These are phyloP conservation scores for Kwoniella europaea DNA, from an alignment of 768 basidiomycete species.

Conservation along the genomic window DNA sequence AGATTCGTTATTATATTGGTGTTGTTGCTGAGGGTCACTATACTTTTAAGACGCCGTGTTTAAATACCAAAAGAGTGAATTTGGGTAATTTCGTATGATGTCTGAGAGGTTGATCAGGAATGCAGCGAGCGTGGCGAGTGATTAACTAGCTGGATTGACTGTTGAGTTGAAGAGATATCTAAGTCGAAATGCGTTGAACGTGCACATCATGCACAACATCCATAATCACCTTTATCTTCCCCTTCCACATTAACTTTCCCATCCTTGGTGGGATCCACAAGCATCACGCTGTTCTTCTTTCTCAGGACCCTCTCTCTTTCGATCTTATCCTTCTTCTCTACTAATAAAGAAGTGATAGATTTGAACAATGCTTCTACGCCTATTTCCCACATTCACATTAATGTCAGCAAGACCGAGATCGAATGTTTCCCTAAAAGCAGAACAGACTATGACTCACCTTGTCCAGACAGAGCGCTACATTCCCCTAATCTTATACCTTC, in stretches of 20 bases:
- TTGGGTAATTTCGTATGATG: no score
- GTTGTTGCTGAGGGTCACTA: background rate
- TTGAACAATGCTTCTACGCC: slow-evolving; percentile 52
- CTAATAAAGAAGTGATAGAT: slow-evolving; percentile 44
- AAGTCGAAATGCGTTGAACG: background rate
- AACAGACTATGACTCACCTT: slow-evolving; percentile 37
- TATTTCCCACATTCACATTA: slow-evolving; percentile 4
- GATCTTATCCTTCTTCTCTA: slow-evolving; percentile 47
- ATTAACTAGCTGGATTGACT: no score
- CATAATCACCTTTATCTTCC: slow-evolving; percentile 18
- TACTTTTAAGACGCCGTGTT: background rate
- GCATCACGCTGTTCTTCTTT: slow-evolving; percentile 48
- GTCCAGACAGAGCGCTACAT: slow-evolving; percentile 47
- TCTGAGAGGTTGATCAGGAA: no score
- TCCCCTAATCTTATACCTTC: slow-evolving; percentile 49
- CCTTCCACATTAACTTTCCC: background rate
- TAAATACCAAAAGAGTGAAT: background rate
- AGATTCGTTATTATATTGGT: background rate
- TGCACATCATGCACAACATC: slow-evolving; percentile 24
- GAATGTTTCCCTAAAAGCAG: background rate
- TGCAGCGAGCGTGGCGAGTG: no score
- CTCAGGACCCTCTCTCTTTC: slow-evolving; percentile 44
- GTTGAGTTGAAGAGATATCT: no score
- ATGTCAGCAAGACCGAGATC: no score
- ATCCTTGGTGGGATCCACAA: slow-evolving; percentile 39